Evolutionary conservation across 306 rosid species (phyloP).

Genomic region (Quercus gilva): DNA sequence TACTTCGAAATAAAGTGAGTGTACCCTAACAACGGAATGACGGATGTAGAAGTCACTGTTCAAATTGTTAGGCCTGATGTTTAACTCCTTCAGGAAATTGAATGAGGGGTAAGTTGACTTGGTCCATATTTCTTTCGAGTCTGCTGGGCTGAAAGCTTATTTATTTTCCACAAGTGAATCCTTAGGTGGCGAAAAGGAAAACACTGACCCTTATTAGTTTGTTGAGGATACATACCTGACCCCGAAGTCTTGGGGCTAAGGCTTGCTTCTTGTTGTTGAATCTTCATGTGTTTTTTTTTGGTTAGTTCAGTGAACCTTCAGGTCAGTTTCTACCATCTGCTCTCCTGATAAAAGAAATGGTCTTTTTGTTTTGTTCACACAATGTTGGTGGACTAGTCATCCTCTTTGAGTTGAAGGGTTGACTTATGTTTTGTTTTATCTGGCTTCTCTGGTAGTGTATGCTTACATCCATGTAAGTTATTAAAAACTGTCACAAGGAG

Average conservation of each 20-base stretch:
- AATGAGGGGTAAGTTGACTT: not conserved
- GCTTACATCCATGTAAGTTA: not conserved
- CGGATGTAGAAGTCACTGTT: not conserved
- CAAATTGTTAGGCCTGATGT: not conserved
- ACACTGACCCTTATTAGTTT: no score
- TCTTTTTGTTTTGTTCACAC: not conserved
- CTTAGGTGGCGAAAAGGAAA: no score
- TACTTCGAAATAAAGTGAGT: not conserved
- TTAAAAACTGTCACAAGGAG: not conserved
- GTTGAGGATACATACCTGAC: no score
- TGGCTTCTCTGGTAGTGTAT: not conserved
- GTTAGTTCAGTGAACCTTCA: not conserved
- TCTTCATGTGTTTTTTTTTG: not conserved
- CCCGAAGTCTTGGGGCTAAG: no score
- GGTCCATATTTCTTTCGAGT: not conserved
- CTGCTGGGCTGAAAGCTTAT: not conserved
- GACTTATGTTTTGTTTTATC: not conserved
- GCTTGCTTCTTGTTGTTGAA: no score
- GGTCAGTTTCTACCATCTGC: not conserved
- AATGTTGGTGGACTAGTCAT: not conserved
- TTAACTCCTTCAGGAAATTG: not conserved
- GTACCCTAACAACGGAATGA: not conserved
- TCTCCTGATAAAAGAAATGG: not conserved
- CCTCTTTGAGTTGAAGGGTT: not conserved
- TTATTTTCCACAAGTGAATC: not conserved